Evolutionary conservation across 2,329 filamentous ascomycete species (phyloP).

Genomic region (Trichoderma simmonsii): DNA sequence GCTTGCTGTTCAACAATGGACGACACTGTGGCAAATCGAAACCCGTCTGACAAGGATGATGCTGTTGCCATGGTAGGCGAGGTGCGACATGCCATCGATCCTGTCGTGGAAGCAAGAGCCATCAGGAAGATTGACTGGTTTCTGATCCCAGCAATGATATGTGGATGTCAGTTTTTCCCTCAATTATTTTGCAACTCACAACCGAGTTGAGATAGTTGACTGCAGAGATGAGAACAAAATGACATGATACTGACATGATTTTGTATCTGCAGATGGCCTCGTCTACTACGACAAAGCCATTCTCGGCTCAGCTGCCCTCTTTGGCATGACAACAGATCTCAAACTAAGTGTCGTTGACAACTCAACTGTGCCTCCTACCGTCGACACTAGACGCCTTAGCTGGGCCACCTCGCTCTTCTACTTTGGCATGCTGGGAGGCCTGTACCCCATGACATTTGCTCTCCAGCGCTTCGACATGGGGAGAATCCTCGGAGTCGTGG

Average conservation of each 20-base stretch:
- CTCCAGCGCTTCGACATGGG: constrained; percentile 66
- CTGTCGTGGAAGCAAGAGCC: constrained; percentile 52
- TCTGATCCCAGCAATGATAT: constrained; percentile 64
- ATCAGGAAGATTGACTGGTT: constrained; percentile 65
- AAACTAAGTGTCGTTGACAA: constrained; percentile 50
- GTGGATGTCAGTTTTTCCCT: constrained; percentile 39
- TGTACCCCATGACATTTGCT: constrained; percentile 70
- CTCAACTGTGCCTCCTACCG: constrained; percentile 48
- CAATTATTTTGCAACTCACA: neutral
- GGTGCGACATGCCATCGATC: constrained; percentile 51
- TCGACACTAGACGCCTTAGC: constrained; percentile 64
- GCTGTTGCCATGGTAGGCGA: constrained; percentile 57
- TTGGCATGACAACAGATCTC: constrained; percentile 72
- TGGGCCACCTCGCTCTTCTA: constrained; percentile 81
- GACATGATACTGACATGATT: neutral
- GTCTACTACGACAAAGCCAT: constrained; percentile 61
- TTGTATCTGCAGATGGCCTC: constrained; percentile 40
- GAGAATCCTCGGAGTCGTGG: constrained; percentile 60
- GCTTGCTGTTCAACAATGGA: neutral
- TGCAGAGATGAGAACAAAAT: neutral
- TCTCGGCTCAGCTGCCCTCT: constrained; percentile 67
- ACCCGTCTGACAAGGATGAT: constrained; percentile 28
- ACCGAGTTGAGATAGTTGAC: neutral
- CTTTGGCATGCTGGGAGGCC: constrained; percentile 72
- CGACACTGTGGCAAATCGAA: neutral